Percentiles rank a stretch among this genome's conserved stretches.
These are phyloP conservation scores for Hypocreales sp. DNA, from an alignment of 2,329 filamentous ascomycete genomes.

Conservation along the genomic window DNA sequence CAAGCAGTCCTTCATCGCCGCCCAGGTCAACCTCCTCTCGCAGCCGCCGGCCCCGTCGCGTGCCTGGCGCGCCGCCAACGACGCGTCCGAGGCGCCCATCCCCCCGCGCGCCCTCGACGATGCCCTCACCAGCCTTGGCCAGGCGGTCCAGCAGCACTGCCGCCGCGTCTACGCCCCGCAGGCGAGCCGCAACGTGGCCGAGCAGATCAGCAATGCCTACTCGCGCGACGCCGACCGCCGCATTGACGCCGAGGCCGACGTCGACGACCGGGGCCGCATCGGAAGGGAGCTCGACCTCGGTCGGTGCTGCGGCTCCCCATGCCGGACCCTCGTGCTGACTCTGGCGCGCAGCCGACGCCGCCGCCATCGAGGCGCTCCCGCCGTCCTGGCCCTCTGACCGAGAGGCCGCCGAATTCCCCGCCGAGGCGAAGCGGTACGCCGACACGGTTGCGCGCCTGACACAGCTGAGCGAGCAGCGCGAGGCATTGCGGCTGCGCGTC, in stretches of 20 bases:
- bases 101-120: constrained; percentile 37
- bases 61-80: constrained; percentile 33
- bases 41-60: constrained; percentile 40
- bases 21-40: constrained; percentile 47
- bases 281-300: constrained; percentile 27
- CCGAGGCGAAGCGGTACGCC: constrained; percentile 34
- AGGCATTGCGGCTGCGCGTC: constrained; percentile 20
- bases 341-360: constrained; percentile 19
- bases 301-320: constrained; percentile 10
- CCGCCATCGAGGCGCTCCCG: constrained; percentile 30
- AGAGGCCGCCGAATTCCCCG: constrained; percentile 19
- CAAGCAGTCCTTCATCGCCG: constrained; percentile 48
- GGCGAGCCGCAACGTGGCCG: constrained; percentile 54
- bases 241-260: constrained; percentile 15
- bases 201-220: constrained; percentile 56
- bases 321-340: no score
- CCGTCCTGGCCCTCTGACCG: constrained; percentile 27
- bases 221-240: constrained; percentile 27
- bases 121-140: constrained; percentile 42
- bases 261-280: constrained; percentile 21
- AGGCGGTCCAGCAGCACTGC: constrained; percentile 46
- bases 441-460: constrained; percentile 32
- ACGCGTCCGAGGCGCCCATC: constrained; percentile 23
- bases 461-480: constrained; percentile 26
- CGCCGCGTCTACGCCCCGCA: constrained; percentile 51